A percentile compares a stretch with the other conserved stretches of the same genome.
Conservation (phyloP, 345 rosid genomes). For the Isatis tinctoria region DNA sequence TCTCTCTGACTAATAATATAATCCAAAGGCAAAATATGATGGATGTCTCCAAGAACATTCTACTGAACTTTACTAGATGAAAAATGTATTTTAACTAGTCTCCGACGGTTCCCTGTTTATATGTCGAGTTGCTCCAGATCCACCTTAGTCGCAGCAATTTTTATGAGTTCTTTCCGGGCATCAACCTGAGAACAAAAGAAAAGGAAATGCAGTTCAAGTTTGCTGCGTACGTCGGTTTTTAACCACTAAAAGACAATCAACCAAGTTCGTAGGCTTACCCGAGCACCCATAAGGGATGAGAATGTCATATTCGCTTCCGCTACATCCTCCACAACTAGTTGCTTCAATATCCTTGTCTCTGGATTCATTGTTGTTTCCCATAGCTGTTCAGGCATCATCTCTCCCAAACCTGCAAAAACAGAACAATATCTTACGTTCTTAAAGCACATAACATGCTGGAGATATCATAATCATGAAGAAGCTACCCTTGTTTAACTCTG, state of each 20-base stretch:
- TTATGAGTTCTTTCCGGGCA: conserved; percentile 72
- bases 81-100: background rate
- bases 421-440: background rate
- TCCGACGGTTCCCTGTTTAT: conserved; percentile 17
- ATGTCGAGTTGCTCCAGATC: conserved; percentile 71
- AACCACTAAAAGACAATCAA: background rate
- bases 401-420: conserved; percentile 71
- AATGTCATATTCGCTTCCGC: conserved; percentile 71
- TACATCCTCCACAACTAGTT: conserved; percentile 72
- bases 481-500: background rate
- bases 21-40: background rate
- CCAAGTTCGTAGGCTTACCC: conserved; percentile 41
- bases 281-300: conserved; percentile 93
- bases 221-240: background rate
- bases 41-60: background rate
- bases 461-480: background rate
- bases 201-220: background rate
- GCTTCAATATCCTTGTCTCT: conserved; percentile 73
- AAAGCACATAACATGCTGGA: too few relatives aligned
- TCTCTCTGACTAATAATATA: background rate
- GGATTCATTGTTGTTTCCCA: conserved; percentile 99
- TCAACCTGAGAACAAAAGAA: conserved; percentile 53
- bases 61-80: conserved; percentile 1
- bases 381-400: conserved; percentile 96
- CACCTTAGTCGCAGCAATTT: conserved; percentile 53